Evolutionary conservation across 805 yeast genomes (phyloP).

Genomic region (Metschnikowia picachoensis): DNA sequence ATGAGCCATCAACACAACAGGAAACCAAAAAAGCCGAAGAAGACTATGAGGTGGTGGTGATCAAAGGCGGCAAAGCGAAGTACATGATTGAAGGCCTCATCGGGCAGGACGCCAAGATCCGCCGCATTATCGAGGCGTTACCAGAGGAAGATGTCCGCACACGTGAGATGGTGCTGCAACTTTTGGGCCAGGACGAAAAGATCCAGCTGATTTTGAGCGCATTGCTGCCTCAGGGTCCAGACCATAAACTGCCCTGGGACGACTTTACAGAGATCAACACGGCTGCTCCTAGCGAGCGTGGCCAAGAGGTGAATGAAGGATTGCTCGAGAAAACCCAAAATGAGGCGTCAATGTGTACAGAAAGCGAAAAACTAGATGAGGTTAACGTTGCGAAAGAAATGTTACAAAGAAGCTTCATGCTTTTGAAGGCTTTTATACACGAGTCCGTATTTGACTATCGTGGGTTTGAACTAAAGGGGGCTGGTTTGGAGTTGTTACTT

Average conservation of each 20-base stretch:
- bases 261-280: too few relatives aligned
- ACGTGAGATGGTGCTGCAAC: not conserved
- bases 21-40: not conserved
- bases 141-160: not conserved
- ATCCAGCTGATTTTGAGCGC: not conserved
- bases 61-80: not conserved
- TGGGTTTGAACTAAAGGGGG: not conserved
- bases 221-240: not conserved
- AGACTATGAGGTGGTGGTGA: not conserved
- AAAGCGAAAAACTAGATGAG: not conserved
- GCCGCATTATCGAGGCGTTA: not conserved
- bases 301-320: slow-evolving; percentile 1
- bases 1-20: too few relatives aligned
- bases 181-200: not conserved
- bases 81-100: not conserved
- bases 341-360: not conserved
- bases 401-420: not conserved
- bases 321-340: not conserved
- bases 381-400: not conserved
- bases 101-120: not conserved
- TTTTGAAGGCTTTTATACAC: not conserved
- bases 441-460: slow-evolving; percentile 1
- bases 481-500: too few relatives aligned
- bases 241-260: too few relatives aligned
- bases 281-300: not conserved